Percentiles rank a stretch among this genome's conserved stretches.
Evolutionary conservation across 352 stramenopile species (phyloP).

Genomic region (Phytophthora syringae): DNA sequence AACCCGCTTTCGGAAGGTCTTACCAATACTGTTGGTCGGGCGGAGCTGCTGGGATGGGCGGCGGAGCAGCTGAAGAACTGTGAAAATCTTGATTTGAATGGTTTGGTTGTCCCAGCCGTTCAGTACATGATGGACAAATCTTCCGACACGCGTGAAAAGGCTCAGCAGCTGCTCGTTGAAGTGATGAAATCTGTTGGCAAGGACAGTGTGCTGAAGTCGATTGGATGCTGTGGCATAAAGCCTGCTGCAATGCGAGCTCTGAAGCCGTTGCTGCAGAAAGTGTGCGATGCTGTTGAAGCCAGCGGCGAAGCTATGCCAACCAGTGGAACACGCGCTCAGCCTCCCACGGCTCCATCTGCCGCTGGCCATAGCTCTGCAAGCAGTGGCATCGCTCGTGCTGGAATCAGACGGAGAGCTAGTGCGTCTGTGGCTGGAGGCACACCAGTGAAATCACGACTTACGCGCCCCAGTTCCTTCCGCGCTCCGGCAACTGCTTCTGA

Average conservation of each 20-base stretch:
- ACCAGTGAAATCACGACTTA: slow-evolving; percentile 41
- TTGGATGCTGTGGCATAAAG: slow-evolving; percentile 83
- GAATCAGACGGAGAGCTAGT: slow-evolving; percentile 32
- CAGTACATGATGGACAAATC: slow-evolving; percentile 88
- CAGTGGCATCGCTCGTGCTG: slow-evolving; percentile 23
- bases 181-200: slow-evolving; percentile 87
- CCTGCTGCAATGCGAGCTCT: slow-evolving; percentile 87
- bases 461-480: slow-evolving; percentile 44
- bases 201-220: slow-evolving; percentile 69
- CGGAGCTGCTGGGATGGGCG: slow-evolving; percentile 79
- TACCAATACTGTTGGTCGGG: slow-evolving; percentile 78
- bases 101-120: slow-evolving; percentile 72
- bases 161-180: slow-evolving; percentile 73
- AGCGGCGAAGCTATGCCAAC: slow-evolving; percentile 9
- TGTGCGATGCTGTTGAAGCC: slow-evolving; percentile 52
- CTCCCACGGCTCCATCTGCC: slow-evolving; percentile 18
- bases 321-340: slow-evolving; percentile 1
- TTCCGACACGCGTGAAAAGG: slow-evolving; percentile 83
- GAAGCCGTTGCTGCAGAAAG: slow-evolving; percentile 87
- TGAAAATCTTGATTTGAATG: slow-evolving; percentile 73
- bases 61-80: slow-evolving; percentile 70
- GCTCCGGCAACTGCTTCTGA: slow-evolving; percentile 37
- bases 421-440: slow-evolving; percentile 26
- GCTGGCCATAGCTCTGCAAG: slow-evolving; percentile 8
- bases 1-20: slow-evolving; percentile 73